Evolutionary conservation across 1,284 basidiomycete species (phyloP).

Genomic region (Leucoagaricus sp.): DNA sequence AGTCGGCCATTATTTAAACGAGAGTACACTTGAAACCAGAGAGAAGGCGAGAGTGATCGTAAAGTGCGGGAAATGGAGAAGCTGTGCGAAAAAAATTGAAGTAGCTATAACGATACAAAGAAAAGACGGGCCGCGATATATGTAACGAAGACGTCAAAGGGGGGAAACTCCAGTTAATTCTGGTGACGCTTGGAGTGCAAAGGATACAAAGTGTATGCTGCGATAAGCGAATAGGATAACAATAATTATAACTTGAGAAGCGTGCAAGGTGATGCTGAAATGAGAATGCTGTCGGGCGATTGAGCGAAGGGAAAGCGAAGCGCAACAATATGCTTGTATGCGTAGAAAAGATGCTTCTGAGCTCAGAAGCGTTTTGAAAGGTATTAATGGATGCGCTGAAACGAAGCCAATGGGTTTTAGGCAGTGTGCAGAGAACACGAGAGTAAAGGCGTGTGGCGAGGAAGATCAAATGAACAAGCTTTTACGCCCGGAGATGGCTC

Average conservation of each 20-base stretch:
- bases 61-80: neutral
- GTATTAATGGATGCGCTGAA: neutral
- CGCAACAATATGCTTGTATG: constrained; percentile 10
- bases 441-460: constrained; percentile 12
- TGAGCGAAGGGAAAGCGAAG: constrained; percentile 3
- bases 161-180: neutral
- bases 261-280: constrained; percentile 3
- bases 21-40: neutral
- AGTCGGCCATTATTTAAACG: constrained; percentile 12
- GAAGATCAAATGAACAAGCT: neutral
- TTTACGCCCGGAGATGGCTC: neutral
- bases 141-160: constrained; percentile 6
- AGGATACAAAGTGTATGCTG: constrained; percentile 6
- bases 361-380: constrained; percentile 7
- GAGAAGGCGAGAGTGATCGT: neutral
- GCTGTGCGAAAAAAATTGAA: constrained; percentile 1
- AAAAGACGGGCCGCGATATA: neutral
- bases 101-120: constrained; percentile 7
- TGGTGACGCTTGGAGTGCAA: constrained; percentile 11
- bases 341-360: constrained; percentile 8
- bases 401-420: constrained; percentile 9
- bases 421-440: neutral
- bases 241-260: constrained; percentile 12
- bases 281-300: neutral
- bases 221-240: constrained; percentile 12